These are phyloP conservation scores for Leptographium wingfieldii DNA, from an alignment of 2,329 filamentous ascomycete species.

Conservation along the genomic window DNA sequence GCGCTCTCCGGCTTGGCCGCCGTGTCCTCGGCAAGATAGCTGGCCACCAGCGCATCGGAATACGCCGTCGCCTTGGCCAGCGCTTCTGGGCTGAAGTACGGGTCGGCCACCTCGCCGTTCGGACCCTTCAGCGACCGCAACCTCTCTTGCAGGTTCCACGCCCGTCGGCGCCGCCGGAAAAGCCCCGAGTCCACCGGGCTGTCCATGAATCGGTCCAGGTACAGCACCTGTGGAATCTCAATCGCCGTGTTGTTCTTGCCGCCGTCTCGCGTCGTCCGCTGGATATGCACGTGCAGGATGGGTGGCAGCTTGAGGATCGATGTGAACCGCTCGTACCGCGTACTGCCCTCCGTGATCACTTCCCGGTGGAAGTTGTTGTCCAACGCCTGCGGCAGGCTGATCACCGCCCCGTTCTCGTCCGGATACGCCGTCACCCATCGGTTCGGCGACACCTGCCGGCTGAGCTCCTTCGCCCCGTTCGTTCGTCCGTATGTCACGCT, in stretches of 20 bases:
- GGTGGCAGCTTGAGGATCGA: constrained; percentile 69
- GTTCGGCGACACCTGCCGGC: constrained; percentile 39
- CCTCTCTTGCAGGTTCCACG: constrained; percentile 62
- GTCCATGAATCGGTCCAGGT: constrained; percentile 80
- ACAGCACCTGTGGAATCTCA: constrained; percentile 67
- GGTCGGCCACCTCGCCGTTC: constrained; percentile 11
- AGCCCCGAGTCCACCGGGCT: constrained; percentile 46
- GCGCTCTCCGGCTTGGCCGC: background rate
- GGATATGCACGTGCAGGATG: constrained; percentile 79
- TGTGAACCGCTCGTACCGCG: constrained; percentile 44
- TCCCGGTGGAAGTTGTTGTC: constrained; percentile 77
- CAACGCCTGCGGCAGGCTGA: constrained; percentile 72
- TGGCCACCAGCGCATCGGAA: constrained; percentile 1
- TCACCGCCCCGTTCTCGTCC: constrained; percentile 25
- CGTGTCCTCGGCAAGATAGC: background rate
- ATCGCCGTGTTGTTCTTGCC: constrained; percentile 69
- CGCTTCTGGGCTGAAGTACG: background rate
- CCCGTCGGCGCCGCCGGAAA: constrained; percentile 50
- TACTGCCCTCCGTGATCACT: constrained; percentile 53
- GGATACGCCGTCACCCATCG: constrained; percentile 50
- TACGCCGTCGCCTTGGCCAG: constrained; percentile 2
- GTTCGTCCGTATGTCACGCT: constrained; percentile 48
- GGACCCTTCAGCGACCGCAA: constrained; percentile 41
- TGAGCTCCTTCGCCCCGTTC: constrained; percentile 30
- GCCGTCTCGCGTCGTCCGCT: constrained; percentile 63